Percentiles rank a stretch among this genome's conserved stretches.
Evolutionary conservation across 768 basidiomycete genomes (phyloP).

Genomic region (Tylopilus sp.): DNA sequence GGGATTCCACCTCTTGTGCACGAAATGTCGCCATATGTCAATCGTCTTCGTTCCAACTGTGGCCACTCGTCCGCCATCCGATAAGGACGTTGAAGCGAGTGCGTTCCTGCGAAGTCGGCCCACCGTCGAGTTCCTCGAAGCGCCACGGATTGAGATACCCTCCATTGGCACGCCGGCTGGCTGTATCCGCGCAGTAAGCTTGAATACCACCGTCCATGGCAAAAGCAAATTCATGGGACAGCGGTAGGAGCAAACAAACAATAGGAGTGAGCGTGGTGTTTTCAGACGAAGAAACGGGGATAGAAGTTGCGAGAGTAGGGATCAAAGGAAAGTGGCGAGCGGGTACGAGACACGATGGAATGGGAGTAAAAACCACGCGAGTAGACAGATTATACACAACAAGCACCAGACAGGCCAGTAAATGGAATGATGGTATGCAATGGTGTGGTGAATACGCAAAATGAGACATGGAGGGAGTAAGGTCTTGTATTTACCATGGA

Average conservation of each 20-base stretch:
- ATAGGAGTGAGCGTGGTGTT: conserved; percentile 39
- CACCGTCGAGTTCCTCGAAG: conserved; percentile 42
- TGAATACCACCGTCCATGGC: conserved; percentile 19
- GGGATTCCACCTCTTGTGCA: conserved; percentile 68
- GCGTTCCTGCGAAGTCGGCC: conserved; percentile 63
- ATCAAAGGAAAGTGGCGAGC: conserved; percentile 1
- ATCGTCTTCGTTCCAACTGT: conserved; percentile 39
- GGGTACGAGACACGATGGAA: conserved; percentile 13
- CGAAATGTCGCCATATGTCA: conserved; percentile 74
- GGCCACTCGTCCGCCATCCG: conserved; percentile 12
- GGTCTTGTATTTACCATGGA: conserved; percentile 67
- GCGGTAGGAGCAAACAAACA: conserved; percentile 29
- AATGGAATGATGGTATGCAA: conserved; percentile 22
- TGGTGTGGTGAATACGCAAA: conserved; percentile 25
- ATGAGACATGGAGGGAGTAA: conserved; percentile 26
- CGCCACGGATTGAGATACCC: conserved; percentile 64
- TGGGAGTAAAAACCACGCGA: conserved; percentile 9
- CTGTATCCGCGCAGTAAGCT: conserved; percentile 42
- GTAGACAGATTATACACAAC: conserved; percentile 18
- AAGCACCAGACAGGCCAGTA: conserved; percentile 10
- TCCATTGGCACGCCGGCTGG: conserved; percentile 39
- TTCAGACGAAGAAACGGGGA: conserved; percentile 6
- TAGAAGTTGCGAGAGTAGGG: conserved; percentile 10
- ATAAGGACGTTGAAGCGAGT: conserved; percentile 30
- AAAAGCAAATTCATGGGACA: conserved; percentile 20